phyloP scores from a whole-genome alignment of 2,329 filamentous ascomycete species.

The Colletotrichum euphorbiae region DNA sequence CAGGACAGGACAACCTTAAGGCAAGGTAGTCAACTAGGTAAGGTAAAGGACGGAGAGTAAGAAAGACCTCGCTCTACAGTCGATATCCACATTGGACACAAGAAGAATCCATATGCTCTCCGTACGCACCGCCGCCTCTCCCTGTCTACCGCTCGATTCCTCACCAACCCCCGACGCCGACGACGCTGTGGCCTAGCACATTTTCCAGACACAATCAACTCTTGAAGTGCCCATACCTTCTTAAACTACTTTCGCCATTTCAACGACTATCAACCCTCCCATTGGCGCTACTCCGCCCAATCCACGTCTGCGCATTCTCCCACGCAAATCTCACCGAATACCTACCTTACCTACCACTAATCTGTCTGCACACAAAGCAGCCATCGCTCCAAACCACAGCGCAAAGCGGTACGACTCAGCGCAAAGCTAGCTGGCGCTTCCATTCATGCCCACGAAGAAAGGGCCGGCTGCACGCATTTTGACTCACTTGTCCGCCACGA shows the following conservation, averaged over 20 bases:
- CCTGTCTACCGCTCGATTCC: background rate
- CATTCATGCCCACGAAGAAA: background rate
- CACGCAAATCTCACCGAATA: background rate
- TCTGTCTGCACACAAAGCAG: slow-evolving; percentile 9
- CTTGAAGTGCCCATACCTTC: no score
- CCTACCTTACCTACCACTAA: no score
- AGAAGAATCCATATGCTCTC: no score
- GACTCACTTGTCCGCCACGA: background rate
- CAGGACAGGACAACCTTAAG: no score
- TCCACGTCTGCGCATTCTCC: slow-evolving; percentile 1
- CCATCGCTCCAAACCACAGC: slow-evolving; percentile 8
- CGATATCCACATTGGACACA: background rate
- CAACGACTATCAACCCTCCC: background rate
- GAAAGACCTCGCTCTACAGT: background rate
- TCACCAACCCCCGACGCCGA: background rate
- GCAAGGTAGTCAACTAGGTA: no score
- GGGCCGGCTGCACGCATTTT: slow-evolving; percentile 29
- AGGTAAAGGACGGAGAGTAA: background rate
- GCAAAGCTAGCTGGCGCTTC: background rate
- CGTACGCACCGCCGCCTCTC: background rate
- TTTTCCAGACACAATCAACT: background rate
- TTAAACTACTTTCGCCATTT: background rate
- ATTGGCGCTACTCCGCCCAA: background rate
- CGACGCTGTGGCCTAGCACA: background rate
- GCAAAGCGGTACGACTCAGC: slow-evolving; percentile 5